These are phyloP conservation scores for Fusarium setosum DNA, from an alignment of 2,329 filamentous ascomycete species.

Conservation along the genomic window DNA sequence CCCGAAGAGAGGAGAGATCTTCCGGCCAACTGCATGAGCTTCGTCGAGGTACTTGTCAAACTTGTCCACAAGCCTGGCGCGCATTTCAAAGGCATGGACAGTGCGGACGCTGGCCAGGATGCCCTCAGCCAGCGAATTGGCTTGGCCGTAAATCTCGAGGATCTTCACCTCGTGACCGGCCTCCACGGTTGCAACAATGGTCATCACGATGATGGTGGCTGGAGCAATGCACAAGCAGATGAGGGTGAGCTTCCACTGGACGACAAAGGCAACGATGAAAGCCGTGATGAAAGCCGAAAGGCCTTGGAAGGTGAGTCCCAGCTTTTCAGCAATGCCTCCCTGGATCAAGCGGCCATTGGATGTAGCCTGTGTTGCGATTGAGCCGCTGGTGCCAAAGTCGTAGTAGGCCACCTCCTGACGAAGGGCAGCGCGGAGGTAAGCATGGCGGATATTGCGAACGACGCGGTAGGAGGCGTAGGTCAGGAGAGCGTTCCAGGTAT, in stretches of 20 bases:
- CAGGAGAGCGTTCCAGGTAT: conserved; percentile 56
- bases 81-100: conserved; percentile 57
- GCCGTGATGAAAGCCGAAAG: conserved; percentile 52
- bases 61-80: conserved; percentile 50
- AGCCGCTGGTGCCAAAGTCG: conserved; percentile 55
- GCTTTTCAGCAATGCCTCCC: conserved; percentile 54
- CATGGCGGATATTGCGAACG: conserved; percentile 59
- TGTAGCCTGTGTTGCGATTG: conserved; percentile 52
- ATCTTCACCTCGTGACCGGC: conserved; percentile 47
- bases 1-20: conserved; percentile 52
- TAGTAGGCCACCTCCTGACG: conserved; percentile 63
- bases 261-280: conserved; percentile 53
- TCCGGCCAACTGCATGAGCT: conserved; percentile 50
- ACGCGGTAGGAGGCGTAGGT: conserved; percentile 64
- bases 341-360: conserved; percentile 57
- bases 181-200: conserved; percentile 47
- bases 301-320: conserved; percentile 53
- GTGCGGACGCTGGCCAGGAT: conserved; percentile 53
- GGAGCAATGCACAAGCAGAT: conserved; percentile 51
- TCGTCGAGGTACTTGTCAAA: conserved; percentile 53
- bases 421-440: conserved; percentile 62
- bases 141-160: conserved; percentile 48
- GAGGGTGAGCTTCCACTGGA: conserved; percentile 58
- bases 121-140: conserved; percentile 50
- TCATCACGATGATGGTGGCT: conserved; percentile 47